Conservation (phyloP, 1,284 basidiomycete species). For the Cystobasidiaceae sp. region DNA sequence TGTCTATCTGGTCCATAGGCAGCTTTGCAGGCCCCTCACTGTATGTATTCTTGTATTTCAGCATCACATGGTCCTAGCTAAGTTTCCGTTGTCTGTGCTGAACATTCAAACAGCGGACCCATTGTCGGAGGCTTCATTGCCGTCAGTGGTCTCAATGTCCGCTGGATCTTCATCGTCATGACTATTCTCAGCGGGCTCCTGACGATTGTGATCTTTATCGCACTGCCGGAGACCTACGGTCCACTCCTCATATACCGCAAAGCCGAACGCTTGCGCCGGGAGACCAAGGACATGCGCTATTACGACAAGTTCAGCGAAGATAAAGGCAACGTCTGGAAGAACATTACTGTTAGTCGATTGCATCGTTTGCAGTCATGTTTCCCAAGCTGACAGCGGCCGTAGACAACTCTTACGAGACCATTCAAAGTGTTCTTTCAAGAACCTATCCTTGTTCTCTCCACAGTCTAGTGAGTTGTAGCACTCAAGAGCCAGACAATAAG, state of each 20-base stretch:
- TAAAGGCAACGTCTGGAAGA: constrained; percentile 15
- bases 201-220: constrained; percentile 26
- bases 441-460: constrained; percentile 45
- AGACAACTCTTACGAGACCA: constrained; percentile 42
- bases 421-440: constrained; percentile 45
- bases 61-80: too few species aligned
- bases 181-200: constrained; percentile 35
- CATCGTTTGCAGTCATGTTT: too few species aligned
- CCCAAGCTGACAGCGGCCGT: too few species aligned
- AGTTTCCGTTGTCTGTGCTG: too few species aligned
- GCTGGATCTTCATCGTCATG: constrained; percentile 37
- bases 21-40: constrained; percentile 45
- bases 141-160: constrained; percentile 21
- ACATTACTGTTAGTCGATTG: neutral
- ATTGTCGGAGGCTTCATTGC: constrained; percentile 44
- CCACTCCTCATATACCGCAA: constrained; percentile 30
- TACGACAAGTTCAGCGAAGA: constrained; percentile 13
- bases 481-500: neutral
- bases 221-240: constrained; percentile 37
- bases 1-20: constrained; percentile 44
- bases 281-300: constrained; percentile 30
- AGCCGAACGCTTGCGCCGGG: constrained; percentile 16
- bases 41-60: too few species aligned
- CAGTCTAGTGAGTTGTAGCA: constrained; percentile 35
- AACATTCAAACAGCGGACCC: constrained; percentile 42